Conservation (phyloP, 2,329 filamentous ascomycete genomes). For the Bipolaris cookei region DNA sequence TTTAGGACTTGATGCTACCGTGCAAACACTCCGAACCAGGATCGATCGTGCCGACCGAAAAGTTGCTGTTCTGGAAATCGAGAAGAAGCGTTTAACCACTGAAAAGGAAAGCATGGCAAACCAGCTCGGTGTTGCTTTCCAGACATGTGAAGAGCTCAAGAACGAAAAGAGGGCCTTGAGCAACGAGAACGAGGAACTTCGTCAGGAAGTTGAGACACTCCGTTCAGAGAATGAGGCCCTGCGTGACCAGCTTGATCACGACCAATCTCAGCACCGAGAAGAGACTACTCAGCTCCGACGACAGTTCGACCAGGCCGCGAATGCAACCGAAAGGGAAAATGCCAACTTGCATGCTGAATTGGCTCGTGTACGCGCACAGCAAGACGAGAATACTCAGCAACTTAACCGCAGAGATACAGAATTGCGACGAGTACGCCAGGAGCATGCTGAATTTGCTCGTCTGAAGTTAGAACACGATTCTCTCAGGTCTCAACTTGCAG, state of each 20-base stretch:
- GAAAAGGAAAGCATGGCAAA: constrained; percentile 71
- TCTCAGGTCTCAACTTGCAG: constrained; percentile 74
- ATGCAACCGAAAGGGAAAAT: constrained; percentile 44
- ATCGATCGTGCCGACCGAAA: constrained; percentile 69
- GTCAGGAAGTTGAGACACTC: constrained; percentile 45
- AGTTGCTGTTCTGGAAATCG: constrained; percentile 66
- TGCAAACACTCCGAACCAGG: constrained; percentile 66
- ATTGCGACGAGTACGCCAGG: constrained; percentile 45
- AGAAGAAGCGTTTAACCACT: constrained; percentile 65
- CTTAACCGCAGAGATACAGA: constrained; percentile 43
- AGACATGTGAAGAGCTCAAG: constrained; percentile 61
- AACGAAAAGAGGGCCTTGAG: constrained; percentile 52
- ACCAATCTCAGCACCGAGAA: constrained; percentile 43
- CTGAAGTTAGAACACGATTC: constrained; percentile 74
- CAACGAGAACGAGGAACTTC: constrained; percentile 47
- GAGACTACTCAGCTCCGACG: constrained; percentile 45
- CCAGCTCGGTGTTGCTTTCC: constrained; percentile 66
- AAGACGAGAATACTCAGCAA: constrained; percentile 48
- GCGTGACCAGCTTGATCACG: constrained; percentile 42
- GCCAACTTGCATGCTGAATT: constrained; percentile 44
- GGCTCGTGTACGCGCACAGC: constrained; percentile 39
- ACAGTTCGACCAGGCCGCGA: constrained; percentile 43
- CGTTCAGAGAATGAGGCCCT: constrained; percentile 45
- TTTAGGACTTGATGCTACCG: constrained; percentile 64
- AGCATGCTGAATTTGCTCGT: constrained; percentile 54